Evolutionary conservation across 352 stramenopile species (phyloP).

Genomic region (Thalassiosira oceanica): DNA sequence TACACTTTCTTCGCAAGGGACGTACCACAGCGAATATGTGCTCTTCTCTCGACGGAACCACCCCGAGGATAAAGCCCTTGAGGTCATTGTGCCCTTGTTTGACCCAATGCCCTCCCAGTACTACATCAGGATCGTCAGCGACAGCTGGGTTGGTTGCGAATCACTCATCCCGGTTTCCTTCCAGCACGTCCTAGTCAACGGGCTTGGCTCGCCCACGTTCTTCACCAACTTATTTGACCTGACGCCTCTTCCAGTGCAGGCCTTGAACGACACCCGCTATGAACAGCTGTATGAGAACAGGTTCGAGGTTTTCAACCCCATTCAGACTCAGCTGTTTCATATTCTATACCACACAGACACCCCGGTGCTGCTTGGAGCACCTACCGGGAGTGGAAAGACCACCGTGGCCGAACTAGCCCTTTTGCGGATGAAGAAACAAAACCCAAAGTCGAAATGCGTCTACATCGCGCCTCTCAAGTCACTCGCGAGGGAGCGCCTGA

Average conservation of each 20-base stretch:
- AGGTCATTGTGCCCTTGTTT: conserved; percentile 95
- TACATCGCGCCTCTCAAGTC: conserved; percentile 98
- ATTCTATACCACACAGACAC: conserved; percentile 94
- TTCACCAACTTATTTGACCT: conserved; percentile 91
- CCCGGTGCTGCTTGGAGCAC: conserved; percentile 94
- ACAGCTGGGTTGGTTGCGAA: conserved; percentile 96
- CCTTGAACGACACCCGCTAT: conserved; percentile 89
- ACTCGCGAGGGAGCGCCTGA: conserved; percentile 92
- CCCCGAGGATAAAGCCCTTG: conserved; percentile 83
- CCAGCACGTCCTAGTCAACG: conserved; percentile 67
- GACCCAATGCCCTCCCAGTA: conserved; percentile 91
- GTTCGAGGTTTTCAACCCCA: conserved; percentile 90
- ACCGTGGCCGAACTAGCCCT: conserved; percentile 95
- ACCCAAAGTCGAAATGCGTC: conserved; percentile 86
- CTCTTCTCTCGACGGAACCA: conserved; percentile 71
- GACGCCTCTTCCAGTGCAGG: conserved; percentile 90
- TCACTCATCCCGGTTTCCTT: conserved; percentile 85
- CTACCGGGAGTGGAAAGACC: conserved; percentile 95
- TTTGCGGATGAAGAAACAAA: conserved; percentile 86
- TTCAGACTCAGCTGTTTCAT: conserved; percentile 98
- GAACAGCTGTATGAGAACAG: conserved; percentile 84
- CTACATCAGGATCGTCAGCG: conserved; percentile 91
- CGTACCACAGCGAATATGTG: conserved; percentile 87
- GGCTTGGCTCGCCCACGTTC: conserved; percentile 56
- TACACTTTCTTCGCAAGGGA: too few species aligned